Base-by-base conservation (phyloP, 2,329 filamentous ascomycete species). In the Xylariomycetidae sp. region DNA sequence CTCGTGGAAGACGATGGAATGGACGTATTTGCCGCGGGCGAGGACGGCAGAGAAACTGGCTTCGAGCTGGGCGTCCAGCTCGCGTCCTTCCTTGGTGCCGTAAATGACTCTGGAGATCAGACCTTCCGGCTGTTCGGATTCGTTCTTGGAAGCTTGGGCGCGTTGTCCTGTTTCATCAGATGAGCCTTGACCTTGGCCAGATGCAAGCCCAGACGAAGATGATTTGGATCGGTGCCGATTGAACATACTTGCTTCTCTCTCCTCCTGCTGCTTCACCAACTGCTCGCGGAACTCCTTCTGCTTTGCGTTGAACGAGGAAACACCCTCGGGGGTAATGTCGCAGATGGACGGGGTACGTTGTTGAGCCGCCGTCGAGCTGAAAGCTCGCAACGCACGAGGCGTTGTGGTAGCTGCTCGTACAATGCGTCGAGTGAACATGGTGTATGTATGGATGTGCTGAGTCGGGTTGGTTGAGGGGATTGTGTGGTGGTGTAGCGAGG, bases 21-120 rank as follows among this genome's bases (percentile, higher is more conserved):
- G 92, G 34, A 98, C 89, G 56, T 98, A 98, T 68, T 98, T 98
- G 56, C 92, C 92, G 46, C 92, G 78, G 16, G 92, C 92, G 28
- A 98, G 71, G 27, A 97, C 86, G 62, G 96, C 89, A 32, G 86
- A 94, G 67, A 97, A 98, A 58, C 86, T 94, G 38, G 89, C 82
- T 67, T 97, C 88, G 55, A 98, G 90, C 66, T 97, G 90, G 45
- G 86, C 85, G 56, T 98, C 92, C 59, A 96, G 78, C 66, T 95
- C 85, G 41, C 89, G 81, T 19, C 89, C 92, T 64, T 97, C 90
- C 56, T 92, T 88, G 11, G 92, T 98, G 54, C 92, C 92, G 64
- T 98, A 97, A 57, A 98, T 94, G 49, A 98, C 77, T 50, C 83
- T 90, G 22, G 85, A 84, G 38, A 98, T 64, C 25, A 85, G 78